Conservation (phyloP, 1,139 yeast genomes). For the Blastobotrys illinoisensis region DNA sequence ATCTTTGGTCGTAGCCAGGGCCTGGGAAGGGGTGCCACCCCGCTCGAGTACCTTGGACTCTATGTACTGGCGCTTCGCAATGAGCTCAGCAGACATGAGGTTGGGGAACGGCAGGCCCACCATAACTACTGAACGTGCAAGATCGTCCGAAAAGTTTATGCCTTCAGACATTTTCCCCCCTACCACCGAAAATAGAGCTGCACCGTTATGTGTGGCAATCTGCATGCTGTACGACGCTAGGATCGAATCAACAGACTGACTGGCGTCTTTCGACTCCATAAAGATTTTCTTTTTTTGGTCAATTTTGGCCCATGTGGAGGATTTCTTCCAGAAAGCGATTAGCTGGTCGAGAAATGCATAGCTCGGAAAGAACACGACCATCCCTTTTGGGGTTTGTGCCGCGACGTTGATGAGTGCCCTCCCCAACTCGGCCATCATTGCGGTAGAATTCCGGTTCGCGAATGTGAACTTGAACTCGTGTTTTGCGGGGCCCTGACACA, state of each 20-base stretch:
- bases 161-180: constrained; percentile 96
- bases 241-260: constrained; percentile 39
- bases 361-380: constrained; percentile 81
- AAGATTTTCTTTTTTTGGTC: constrained; percentile 37
- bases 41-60: constrained; percentile 38
- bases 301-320: constrained; percentile 27
- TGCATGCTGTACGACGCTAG: constrained; percentile 47
- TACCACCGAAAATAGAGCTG: constrained; percentile 74
- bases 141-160: constrained; percentile 77
- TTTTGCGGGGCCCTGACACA: constrained; percentile 34
- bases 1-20: constrained; percentile 45
- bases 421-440: constrained; percentile 52
- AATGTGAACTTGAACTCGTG: constrained; percentile 60
- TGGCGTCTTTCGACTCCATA: constrained; percentile 48
- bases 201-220: constrained; percentile 40
- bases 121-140: constrained; percentile 85
- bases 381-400: constrained; percentile 59
- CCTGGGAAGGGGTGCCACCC: constrained; percentile 42
- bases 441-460: constrained; percentile 47
- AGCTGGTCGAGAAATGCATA: constrained; percentile 61
- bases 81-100: constrained; percentile 73
- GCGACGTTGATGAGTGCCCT: constrained; percentile 41
- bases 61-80: constrained; percentile 65
- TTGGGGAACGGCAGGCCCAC: constrained; percentile 91
- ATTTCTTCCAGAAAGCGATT: constrained; percentile 46